These are phyloP conservation scores for Amanita exitialis DNA, from an alignment of 768 basidiomycete species.

Conservation along the genomic window DNA sequence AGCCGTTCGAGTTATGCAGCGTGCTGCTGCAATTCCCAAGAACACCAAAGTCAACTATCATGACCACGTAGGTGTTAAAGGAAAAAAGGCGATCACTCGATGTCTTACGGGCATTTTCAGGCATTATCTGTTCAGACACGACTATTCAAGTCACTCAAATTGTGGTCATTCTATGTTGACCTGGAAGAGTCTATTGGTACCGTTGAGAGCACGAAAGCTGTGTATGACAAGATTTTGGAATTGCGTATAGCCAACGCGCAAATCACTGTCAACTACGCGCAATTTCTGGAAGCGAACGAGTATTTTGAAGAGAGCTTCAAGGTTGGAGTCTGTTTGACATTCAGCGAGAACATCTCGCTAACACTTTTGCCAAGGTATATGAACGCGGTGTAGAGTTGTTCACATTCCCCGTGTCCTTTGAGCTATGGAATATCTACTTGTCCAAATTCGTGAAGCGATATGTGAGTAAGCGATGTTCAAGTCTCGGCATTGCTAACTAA, in stretches of 20 bases:
- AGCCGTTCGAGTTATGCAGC: slow-evolving; percentile 90
- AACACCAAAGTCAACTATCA: slow-evolving; percentile 89
- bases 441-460: slow-evolving; percentile 97
- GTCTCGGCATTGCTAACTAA: background rate
- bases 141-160: slow-evolving; percentile 94
- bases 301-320: slow-evolving; percentile 99
- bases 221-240: slow-evolving; percentile 95
- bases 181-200: slow-evolving; percentile 95
- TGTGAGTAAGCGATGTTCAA: slow-evolving; percentile 35
- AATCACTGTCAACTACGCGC: slow-evolving; percentile 93
- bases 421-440: slow-evolving; percentile 98
- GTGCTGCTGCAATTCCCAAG: slow-evolving; percentile 86
- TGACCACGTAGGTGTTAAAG: slow-evolving; percentile 61
- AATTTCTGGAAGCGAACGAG: slow-evolving; percentile 94
- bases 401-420: slow-evolving; percentile 96
- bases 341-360: slow-evolving; percentile 2
- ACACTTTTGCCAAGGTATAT: slow-evolving; percentile 52
- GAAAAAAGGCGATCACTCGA: background rate
- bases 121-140: slow-evolving; percentile 78
- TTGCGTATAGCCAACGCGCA: slow-evolving; percentile 97
- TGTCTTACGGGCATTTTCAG: slow-evolving; percentile 26
- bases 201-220: slow-evolving; percentile 82
- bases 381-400: slow-evolving; percentile 96
- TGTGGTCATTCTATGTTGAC: slow-evolving; percentile 99
- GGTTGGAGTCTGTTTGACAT: slow-evolving; percentile 26